A percentile compares a stretch with the other conserved stretches of the same genome.
Evolutionary conservation across 140 eudicot species (phyloP).

Genomic region (Anethum foeniculum): DNA sequence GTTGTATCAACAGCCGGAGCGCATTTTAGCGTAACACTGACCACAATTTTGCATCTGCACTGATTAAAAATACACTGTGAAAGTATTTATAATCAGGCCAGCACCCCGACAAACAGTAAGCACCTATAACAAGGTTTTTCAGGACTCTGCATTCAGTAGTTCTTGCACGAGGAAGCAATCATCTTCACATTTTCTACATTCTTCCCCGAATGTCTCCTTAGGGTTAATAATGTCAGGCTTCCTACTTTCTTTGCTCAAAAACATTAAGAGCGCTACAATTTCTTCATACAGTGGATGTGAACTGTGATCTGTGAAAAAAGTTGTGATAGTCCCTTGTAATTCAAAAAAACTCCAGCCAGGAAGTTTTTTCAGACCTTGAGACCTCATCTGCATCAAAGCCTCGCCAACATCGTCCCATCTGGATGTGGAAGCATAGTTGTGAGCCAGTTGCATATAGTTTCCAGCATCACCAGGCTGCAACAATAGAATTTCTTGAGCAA

Average conservation of each 20-base stretch:
- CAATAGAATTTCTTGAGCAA: conserved; percentile 42
- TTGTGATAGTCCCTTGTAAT: conserved; percentile 52
- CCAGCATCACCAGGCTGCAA: conserved; percentile 57
- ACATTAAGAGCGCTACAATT: conserved; percentile 38
- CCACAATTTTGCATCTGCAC: background rate
- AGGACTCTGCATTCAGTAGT: background rate
- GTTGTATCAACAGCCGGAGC: conserved; percentile 1
- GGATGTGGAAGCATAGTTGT: conserved; percentile 63
- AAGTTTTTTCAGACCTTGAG: conserved; percentile 64
- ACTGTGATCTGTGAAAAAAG: conserved; percentile 58
- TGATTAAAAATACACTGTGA: background rate
- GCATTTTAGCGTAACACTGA: background rate
- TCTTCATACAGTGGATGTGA: conserved; percentile 56
- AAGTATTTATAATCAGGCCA: background rate
- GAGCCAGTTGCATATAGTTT: conserved; percentile 69
- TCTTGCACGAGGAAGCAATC: conserved; percentile 2
- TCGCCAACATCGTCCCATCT: conserved; percentile 80
- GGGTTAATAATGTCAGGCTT: conserved; percentile 10
- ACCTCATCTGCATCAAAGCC: conserved; percentile 78
- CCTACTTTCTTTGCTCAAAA: conserved; percentile 30
- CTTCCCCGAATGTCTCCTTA: conserved; percentile 10
- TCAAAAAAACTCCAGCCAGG: conserved; percentile 97
- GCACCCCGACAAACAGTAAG: background rate
- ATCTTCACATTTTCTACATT: conserved; percentile 18
- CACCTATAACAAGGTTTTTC: background rate